Percentiles rank a stretch among this genome's conserved stretches.
phyloP scores from a whole-genome alignment of 768 basidiomycete genomes.

The Suillus plorans region DNA sequence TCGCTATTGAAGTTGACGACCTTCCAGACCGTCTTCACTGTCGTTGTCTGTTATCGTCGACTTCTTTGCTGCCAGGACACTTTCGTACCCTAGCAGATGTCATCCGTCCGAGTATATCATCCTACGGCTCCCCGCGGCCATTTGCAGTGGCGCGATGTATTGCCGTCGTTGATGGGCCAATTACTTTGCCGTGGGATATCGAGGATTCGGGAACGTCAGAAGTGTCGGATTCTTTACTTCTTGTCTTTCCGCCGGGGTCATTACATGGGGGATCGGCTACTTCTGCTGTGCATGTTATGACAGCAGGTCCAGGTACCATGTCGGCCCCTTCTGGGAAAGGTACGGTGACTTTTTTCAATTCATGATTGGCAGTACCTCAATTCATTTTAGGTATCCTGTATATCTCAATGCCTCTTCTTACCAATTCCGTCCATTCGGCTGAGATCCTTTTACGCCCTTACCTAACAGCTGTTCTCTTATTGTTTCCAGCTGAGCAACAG shows the following conservation, averaged over 20 bases:
- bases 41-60: constrained; percentile 54
- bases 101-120: constrained; percentile 11
- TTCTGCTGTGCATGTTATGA: constrained; percentile 57
- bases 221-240: constrained; percentile 56
- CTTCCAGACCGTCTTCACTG: constrained; percentile 60
- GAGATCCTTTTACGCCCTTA: constrained; percentile 56
- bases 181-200: constrained; percentile 27
- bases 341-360: constrained; percentile 34
- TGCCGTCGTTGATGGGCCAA: constrained; percentile 47
- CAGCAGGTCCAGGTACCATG: constrained; percentile 73
- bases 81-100: constrained; percentile 24
- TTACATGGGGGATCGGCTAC: constrained; percentile 46
- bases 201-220: constrained; percentile 20
- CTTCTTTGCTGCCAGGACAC: constrained; percentile 31
- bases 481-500: constrained; percentile 12
- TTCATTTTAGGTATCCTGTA: constrained; percentile 54
- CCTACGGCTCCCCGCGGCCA: constrained; percentile 7
- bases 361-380: constrained; percentile 6
- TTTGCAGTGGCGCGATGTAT: constrained; percentile 46
- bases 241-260: constrained; percentile 75
- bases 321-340: constrained; percentile 75
- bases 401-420: constrained; percentile 49
- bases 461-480: constrained; percentile 44
- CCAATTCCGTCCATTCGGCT: constrained; percentile 24
- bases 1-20: constrained; percentile 53